Evolutionary conservation across 192 early-diverging fungal genomes (phyloP), one percentile per base, ranked within the genome.

Genomic region (Powellomyces hirtus): DNA sequence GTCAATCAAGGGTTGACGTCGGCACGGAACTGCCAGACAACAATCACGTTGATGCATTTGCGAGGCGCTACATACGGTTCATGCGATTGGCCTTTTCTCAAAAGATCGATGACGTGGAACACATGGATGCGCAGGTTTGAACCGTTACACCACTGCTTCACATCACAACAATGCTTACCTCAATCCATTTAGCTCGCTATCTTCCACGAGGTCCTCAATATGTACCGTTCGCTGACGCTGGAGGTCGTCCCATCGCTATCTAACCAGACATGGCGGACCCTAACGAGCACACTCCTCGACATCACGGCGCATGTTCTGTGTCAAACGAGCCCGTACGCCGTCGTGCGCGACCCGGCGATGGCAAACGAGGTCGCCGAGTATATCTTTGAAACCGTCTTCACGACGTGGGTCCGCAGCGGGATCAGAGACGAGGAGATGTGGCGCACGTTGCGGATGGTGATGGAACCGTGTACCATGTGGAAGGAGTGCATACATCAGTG

Each of bases 311-410:
- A 86, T 38, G 69, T 87, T 11, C 45, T 76, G n/a, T 68, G 73
- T 35, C 66, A 69, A 33, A 37, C 68, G 75, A 88, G 81, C 74
- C 74, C 53, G 56, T 72, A 20, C 50, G 75, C 79, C 13, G 73
- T 76, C 30, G 56, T 81, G 2, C 52, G 53, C 18, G 62, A 73
- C 16, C 31, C 74, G 1, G 38, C 53, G 7, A 74, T 38, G 27
- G 75, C 85, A 4, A 82, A 86, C 14, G 92, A 92, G 4, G 62
- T 92, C 58, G 82, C 84, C 0, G 83, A 89, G 35, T 76, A 74
- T 57, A 68, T 90, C 16, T 74, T 88, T 45, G 92, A 94, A 73
- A 92, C 91, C 0, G 66, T 90, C 13, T 78, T 93, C 11, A 72
- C 71, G 59, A 81, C 84, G 7, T 88, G 88, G 82, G 84, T 89